Percentiles rank a stretch among this genome's conserved stretches.
Conservation (phyloP, 1,284 basidiomycete species). For the Papiliotrema terrestris region DNA sequence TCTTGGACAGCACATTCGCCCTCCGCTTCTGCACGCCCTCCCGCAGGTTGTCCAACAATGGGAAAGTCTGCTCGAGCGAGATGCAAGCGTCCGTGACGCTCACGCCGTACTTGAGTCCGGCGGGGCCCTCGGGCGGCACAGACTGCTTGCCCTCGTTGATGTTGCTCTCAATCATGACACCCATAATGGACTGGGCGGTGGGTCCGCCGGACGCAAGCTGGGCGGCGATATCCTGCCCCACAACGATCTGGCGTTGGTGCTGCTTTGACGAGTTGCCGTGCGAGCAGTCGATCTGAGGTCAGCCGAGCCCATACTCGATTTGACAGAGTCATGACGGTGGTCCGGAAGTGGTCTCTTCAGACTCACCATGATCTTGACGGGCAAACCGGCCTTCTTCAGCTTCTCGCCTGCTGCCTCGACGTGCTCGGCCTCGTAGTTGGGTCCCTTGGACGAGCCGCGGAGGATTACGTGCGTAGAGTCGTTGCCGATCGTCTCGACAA, state of each 20-base stretch:
- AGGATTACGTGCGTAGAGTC: conserved; percentile 66
- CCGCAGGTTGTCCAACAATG: conserved; percentile 72
- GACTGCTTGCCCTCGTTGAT: conserved; percentile 76
- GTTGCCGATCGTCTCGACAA: conserved; percentile 73
- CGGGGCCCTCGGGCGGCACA: conserved; percentile 71
- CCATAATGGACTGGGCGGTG: conserved; percentile 76
- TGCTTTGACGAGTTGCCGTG: conserved; percentile 64
- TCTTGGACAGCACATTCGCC: conserved; percentile 37
- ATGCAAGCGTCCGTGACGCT: conserved; percentile 64
- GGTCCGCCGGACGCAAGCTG: conserved; percentile 64
- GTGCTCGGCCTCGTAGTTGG: conserved; percentile 75
- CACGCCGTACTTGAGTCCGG: conserved; percentile 78
- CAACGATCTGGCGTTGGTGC: conserved; percentile 57
- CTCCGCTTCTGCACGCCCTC: conserved; percentile 75
- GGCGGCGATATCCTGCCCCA: conserved; percentile 55
- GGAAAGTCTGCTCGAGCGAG: conserved; percentile 80
- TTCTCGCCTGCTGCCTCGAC: conserved; percentile 74
- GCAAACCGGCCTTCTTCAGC: conserved; percentile 72
- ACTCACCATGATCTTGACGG: conserved; percentile 77
- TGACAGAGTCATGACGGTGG: background rate
- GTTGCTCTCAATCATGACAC: conserved; percentile 97
- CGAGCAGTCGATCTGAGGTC: conserved; percentile 82
- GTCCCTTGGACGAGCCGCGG: conserved; percentile 77
- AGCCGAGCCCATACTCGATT: background rate
- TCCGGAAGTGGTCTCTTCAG: conserved; percentile 27